A percentile compares a stretch with the other conserved stretches of the same genome.
Evolutionary conservation across 2,329 filamentous ascomycete species (phyloP).

Genomic region (Paecilomyces dactylethromorphus): DNA sequence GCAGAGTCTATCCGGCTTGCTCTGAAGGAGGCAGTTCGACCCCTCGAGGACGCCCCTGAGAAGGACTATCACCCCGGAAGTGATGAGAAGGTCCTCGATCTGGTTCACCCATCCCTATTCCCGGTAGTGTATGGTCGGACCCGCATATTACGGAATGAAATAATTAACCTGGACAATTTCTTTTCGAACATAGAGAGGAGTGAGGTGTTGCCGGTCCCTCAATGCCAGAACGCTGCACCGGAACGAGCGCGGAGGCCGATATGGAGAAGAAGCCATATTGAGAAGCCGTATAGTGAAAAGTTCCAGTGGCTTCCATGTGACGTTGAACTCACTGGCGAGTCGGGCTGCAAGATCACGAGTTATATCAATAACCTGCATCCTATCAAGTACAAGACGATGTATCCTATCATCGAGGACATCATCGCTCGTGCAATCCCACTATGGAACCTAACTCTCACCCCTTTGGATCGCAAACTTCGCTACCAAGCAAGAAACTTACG

Average conservation of each 20-base stretch:
- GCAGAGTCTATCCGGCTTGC: constrained; percentile 31
- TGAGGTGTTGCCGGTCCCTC: constrained; percentile 4
- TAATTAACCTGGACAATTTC: constrained; percentile 19
- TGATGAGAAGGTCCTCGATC: constrained; percentile 52
- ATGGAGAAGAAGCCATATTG: background rate
- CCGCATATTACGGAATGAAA: constrained; percentile 13
- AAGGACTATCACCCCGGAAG: constrained; percentile 59
- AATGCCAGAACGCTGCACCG: background rate
- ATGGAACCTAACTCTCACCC: constrained; percentile 24
- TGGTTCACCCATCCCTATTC: constrained; percentile 56
- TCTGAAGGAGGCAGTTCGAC: constrained; percentile 42
- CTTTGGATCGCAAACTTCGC: constrained; percentile 4
- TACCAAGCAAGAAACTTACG: constrained; percentile 3
- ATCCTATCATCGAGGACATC: constrained; percentile 25
- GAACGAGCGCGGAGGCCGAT: background rate
- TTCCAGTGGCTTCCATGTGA: constrained; percentile 43
- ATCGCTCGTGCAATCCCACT: constrained; percentile 25
- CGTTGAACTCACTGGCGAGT: constrained; percentile 14
- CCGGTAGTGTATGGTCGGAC: constrained; percentile 26
- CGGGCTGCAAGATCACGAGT: constrained; percentile 22
- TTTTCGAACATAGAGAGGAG: constrained; percentile 11
- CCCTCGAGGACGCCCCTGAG: constrained; percentile 50
- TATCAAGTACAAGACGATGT: constrained; percentile 19
- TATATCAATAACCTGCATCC: constrained; percentile 40
- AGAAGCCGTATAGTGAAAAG: constrained; percentile 11